phyloP scores from a whole-genome alignment of 139 green algal species.

The Chlamydomonas sphaeroides region DNA sequence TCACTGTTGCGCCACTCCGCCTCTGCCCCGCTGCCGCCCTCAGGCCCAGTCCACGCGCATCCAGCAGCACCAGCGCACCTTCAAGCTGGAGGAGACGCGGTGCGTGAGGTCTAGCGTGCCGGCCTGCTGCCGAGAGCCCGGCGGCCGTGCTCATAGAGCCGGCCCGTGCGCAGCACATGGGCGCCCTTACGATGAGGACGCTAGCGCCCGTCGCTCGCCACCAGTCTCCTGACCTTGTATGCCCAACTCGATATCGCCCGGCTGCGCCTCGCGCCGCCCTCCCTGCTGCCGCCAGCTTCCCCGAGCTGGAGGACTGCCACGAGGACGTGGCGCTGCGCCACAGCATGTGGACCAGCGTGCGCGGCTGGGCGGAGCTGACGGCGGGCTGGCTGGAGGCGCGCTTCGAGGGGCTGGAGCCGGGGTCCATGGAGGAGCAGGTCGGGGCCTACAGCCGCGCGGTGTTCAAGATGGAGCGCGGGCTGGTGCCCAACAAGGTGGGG shows the following conservation, averaged over 20 bases:
- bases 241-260: neutral
- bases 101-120: too few species aligned
- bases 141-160: too few species aligned
- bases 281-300: constrained; percentile 40
- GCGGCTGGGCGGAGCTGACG: constrained; percentile 61
- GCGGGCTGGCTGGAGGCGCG: constrained; percentile 50
- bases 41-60: constrained; percentile 44
- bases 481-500: constrained; percentile 70
- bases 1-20: too few species aligned
- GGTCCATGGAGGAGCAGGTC: constrained; percentile 70
- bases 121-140: too few species aligned
- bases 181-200: neutral
- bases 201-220: too few species aligned
- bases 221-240: too few species aligned
- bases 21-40: neutral
- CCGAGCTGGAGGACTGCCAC: constrained; percentile 57
- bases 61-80: constrained; percentile 59
- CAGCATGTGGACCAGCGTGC: constrained; percentile 42
- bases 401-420: constrained; percentile 62
- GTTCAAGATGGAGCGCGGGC: constrained; percentile 67
- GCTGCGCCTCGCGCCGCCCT: neutral
- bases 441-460: constrained; percentile 58
- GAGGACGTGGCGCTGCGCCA: constrained; percentile 59
- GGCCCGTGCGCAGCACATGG: too few species aligned
- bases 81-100: constrained; percentile 55